phyloP scores from a whole-genome alignment of 2,329 filamentous ascomycete species.

The Cryphonectria japonica region DNA sequence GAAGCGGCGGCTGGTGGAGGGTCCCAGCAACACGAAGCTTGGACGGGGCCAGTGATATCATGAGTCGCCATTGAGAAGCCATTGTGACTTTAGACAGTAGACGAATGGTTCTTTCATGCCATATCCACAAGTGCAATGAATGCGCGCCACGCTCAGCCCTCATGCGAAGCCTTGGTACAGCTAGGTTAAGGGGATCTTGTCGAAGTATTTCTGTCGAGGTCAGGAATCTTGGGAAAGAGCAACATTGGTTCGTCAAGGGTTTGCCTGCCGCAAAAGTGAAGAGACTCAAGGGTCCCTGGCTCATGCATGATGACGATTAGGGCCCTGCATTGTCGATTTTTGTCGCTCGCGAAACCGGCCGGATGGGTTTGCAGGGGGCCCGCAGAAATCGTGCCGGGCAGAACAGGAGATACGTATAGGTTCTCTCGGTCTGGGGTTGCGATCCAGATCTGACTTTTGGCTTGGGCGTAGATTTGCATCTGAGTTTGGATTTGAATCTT shows the following conservation, averaged over 20 bases:
- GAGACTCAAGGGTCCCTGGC: background rate
- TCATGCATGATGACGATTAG: constrained; percentile 16
- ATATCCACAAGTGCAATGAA: constrained; percentile 10
- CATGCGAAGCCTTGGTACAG: background rate
- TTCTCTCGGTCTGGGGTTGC: background rate
- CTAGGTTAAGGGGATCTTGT: background rate
- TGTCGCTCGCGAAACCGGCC: constrained; percentile 8
- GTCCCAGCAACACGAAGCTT: constrained; percentile 9
- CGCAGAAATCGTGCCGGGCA: constrained; percentile 7
- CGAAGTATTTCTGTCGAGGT: background rate
- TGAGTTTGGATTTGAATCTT: background rate
- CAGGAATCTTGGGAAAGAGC: background rate
- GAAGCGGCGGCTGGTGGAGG: constrained; percentile 8
- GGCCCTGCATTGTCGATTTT: background rate
- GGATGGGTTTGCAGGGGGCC: background rate
- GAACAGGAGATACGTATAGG: background rate
- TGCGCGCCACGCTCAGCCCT: background rate
- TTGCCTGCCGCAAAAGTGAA: constrained; percentile 6
- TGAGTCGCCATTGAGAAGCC: constrained; percentile 26
- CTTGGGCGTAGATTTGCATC: background rate
- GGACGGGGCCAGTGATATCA: constrained; percentile 15
- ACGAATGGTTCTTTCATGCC: constrained; percentile 17
- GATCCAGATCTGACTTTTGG: background rate
- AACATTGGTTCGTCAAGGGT: background rate
- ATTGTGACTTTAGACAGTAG: constrained; percentile 16